A percentile compares a stretch with the other conserved stretches of the same genome.
These are phyloP conservation scores for Ogataea zsoltii DNA, from an alignment of 805 yeast genomes.

Conservation along the genomic window DNA sequence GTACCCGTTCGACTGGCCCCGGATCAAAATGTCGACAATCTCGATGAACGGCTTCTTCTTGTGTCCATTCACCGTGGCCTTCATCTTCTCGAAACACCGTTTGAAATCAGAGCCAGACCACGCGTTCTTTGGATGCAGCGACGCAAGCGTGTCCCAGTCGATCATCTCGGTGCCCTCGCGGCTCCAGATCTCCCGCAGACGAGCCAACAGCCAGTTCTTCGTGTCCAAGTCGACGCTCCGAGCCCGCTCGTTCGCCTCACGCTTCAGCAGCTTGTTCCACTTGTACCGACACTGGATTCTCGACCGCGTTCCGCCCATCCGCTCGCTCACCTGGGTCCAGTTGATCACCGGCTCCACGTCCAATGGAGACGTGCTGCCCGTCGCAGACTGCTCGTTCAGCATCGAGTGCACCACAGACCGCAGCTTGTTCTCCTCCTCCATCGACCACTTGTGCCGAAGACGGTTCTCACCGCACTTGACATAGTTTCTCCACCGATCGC, in stretches of 20 bases:
- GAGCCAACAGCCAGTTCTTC: constrained; percentile 49
- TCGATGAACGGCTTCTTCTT: constrained; percentile 40
- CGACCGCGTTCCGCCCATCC: constrained; percentile 85
- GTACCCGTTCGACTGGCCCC: constrained; percentile 9
- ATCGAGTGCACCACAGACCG: constrained; percentile 54
- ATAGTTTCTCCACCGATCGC: constrained; percentile 95
- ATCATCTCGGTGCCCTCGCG: constrained; percentile 41
- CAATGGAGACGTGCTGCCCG: constrained; percentile 20
- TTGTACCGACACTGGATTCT: constrained; percentile 94
- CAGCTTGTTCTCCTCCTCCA: constrained; percentile 74
- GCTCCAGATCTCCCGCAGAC: constrained; percentile 45
- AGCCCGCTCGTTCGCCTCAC: constrained; percentile 50
- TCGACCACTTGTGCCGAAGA: constrained; percentile 75
- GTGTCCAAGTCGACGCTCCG: constrained; percentile 48
- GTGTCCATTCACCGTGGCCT: constrained; percentile 49
- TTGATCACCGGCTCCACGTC: constrained; percentile 54
- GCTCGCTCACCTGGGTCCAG: constrained; percentile 90
- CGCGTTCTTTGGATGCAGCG: constrained; percentile 40
- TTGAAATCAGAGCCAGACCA: constrained; percentile 67
- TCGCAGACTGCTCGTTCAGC: constrained; percentile 38
- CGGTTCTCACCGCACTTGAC: constrained; percentile 86
- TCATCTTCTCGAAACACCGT: constrained; percentile 61
- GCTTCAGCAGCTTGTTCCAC: constrained; percentile 79
- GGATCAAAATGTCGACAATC: constrained; percentile 29
- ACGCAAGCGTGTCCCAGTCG: constrained; percentile 58